These are phyloP conservation scores for Saturnispora silvae DNA, from an alignment of 805 yeast genomes.

Conservation along the genomic window DNA sequence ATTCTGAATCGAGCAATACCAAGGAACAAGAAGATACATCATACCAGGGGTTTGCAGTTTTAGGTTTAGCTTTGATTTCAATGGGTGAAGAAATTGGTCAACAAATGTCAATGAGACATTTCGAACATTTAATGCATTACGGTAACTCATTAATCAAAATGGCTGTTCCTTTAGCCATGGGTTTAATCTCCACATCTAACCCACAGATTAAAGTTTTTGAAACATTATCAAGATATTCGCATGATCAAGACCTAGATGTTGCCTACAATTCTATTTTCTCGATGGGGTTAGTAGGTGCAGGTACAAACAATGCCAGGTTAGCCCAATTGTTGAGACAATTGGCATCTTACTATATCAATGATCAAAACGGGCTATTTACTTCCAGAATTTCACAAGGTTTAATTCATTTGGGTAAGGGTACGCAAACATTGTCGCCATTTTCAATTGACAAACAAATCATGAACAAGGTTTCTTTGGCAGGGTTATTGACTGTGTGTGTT, in stretches of 20 bases:
- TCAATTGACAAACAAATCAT: conserved; percentile 79
- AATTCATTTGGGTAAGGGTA: conserved; percentile 93
- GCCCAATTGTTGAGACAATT: conserved; percentile 93
- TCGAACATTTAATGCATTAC: conserved; percentile 95
- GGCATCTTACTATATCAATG: conserved; percentile 86
- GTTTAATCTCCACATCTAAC: conserved; percentile 81
- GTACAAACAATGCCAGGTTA: conserved; percentile 95
- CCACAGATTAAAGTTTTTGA: conserved; percentile 97
- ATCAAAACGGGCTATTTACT: conserved; percentile 82
- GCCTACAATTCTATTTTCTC: conserved; percentile 91
- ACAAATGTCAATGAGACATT: conserved; percentile 94
- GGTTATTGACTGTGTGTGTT: conserved; percentile 73
- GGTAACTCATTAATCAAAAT: conserved; percentile 86
- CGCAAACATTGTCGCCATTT: conserved; percentile 80
- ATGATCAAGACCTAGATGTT: conserved; percentile 88
- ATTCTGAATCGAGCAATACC: conserved; percentile 22
- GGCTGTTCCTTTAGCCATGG: conserved; percentile 98
- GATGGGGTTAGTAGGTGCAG: conserved; percentile 98
- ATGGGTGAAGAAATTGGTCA: conserved; percentile 98
- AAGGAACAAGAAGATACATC: conserved; percentile 32
- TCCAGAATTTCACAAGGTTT: conserved; percentile 94
- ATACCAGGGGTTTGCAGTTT: conserved; percentile 79
- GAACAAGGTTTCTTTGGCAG: conserved; percentile 83
- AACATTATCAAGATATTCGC: conserved; percentile 90
- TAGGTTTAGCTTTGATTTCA: conserved; percentile 89